Base-by-base conservation (phyloP, 306 rosid genomes). In the Ceratonia siliqua region DNA sequence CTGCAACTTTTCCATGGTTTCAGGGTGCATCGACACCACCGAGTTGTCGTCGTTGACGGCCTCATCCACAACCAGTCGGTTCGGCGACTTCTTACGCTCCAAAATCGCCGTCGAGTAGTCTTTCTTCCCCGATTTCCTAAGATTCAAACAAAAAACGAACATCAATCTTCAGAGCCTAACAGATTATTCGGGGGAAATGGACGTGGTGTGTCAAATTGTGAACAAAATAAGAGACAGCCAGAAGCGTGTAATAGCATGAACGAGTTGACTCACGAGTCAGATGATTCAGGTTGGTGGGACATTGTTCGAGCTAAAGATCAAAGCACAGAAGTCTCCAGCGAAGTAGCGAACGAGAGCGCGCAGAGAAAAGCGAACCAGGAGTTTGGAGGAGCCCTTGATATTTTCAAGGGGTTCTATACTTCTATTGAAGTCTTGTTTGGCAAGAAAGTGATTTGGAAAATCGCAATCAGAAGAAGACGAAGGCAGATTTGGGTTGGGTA, bases 1-100 rank as follows among this genome's bases (percentile, higher is more conserved):
- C 73, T 84, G 85, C 6, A 86, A 79, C 73, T 78, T 83, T 78
- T 86, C 87, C 90, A 86, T 80, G 55, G 84, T 83, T 2, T 78
- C 62, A 0, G 87, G 85, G 64, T 86, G 83, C 90, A 86, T 43
- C 10, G 85, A 14, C 5, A 86, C 90, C 9, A 83, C 82, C 5
- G 90, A 86, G 80, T 86, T 86, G 42, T 86, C 90, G 5, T 86
- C 87, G 81, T 83, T 83, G 48, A 83, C 58, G 17, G 87, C 87
- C 27, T 86, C 90, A 15, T 83, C 90, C 0, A 86, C 87, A 10
- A 86, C 78, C 1, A 86, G 84, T 1, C 87, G 61, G 67, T 86
- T 83, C 7, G 90, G 90, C 1, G 90, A 83, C 74, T 86, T 86
- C 68, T 86, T 86, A 18, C 90, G 82, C 82, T 86, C 87, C 63